Percentiles rank a stretch among this genome's conserved stretches.
Evolutionary conservation across 345 rosid species (phyloP).

Genomic region (Draba incana): DNA sequence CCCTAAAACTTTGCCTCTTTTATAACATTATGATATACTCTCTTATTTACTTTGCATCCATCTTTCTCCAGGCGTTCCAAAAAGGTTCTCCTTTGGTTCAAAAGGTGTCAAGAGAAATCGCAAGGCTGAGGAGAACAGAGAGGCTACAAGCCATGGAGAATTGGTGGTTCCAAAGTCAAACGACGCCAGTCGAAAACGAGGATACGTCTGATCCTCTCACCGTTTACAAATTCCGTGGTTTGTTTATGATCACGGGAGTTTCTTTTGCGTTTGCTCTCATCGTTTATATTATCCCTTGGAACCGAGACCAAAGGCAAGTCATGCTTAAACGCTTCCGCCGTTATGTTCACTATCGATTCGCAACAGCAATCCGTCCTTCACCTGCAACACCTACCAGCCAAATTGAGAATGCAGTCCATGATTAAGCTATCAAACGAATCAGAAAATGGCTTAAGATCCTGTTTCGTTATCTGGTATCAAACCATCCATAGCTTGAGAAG

Average conservation of each 20-base stretch:
- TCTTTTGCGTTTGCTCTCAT: constrained; percentile 35
- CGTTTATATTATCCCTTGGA: constrained; percentile 4
- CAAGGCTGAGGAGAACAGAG: constrained; percentile 39
- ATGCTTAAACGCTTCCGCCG: neutral
- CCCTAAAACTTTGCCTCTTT: neutral
- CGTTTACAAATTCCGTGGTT: constrained; percentile 37
- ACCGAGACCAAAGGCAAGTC: constrained; percentile 9
- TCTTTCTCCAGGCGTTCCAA: constrained; percentile 38
- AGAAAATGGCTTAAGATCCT: constrained; percentile 1
- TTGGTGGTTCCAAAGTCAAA: constrained; percentile 16
- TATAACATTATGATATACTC: neutral
- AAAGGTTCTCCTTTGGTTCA: constrained; percentile 41
- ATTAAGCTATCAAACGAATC: neutral
- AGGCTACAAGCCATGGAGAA: constrained; percentile 31
- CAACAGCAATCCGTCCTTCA: constrained; percentile 2
- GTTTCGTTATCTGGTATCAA: neutral
- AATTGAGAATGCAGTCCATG: neutral
- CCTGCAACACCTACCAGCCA: constrained; percentile 2
- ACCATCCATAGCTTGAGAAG: neutral
- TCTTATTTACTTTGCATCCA: neutral
- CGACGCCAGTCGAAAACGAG: neutral
- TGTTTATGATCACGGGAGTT: constrained; percentile 42
- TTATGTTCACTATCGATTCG: constrained; percentile 1
- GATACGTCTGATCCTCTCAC: constrained; percentile 23
- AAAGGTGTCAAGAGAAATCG: constrained; percentile 44